A percentile compares a stretch with the other conserved stretches of the same genome.
These are phyloP conservation scores for Nemophila menziesii DNA, from an alignment of 257 asterid genomes.

Conservation along the genomic window DNA sequence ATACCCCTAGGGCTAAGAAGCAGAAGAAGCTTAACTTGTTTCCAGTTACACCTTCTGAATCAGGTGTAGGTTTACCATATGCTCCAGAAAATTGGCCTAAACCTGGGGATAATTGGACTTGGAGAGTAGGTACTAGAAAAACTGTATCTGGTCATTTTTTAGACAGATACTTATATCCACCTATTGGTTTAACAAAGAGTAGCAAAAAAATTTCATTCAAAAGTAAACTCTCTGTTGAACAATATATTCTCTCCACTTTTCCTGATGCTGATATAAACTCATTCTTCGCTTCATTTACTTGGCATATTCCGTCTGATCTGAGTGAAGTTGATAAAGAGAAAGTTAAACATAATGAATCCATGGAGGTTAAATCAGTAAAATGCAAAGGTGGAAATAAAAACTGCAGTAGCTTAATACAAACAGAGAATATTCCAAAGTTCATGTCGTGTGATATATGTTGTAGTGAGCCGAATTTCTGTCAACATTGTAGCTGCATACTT, in stretches of 20 bases:
- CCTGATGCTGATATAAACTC: slow-evolving; percentile 42
- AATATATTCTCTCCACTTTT: slow-evolving; percentile 35
- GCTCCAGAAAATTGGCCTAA: slow-evolving; percentile 81
- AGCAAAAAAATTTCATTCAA: slow-evolving; percentile 28
- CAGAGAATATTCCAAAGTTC: slow-evolving; percentile 23
- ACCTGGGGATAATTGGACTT: slow-evolving; percentile 83
- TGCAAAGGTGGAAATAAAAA: slow-evolving; percentile 57
- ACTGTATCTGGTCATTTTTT: slow-evolving; percentile 35
- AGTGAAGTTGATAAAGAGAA: slow-evolving; percentile 12
- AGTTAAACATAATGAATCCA: slow-evolving; percentile 10
- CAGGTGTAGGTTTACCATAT: slow-evolving; percentile 82
- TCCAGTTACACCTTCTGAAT: slow-evolving; percentile 39
- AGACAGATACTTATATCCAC: slow-evolving; percentile 68
- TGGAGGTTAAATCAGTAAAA: slow-evolving; percentile 9
- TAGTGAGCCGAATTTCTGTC: slow-evolving; percentile 57
- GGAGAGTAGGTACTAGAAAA: slow-evolving; percentile 71
- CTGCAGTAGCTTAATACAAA: slow-evolving; percentile 46
- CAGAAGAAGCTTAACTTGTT: slow-evolving; percentile 38
- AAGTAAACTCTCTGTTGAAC: slow-evolving; percentile 54
- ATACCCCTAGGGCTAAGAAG: slow-evolving; percentile 14
- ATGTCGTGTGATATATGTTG: slow-evolving; percentile 77
- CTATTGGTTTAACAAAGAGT: slow-evolving; percentile 25
- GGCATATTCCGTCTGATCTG: slow-evolving; percentile 57
- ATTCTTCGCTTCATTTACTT: slow-evolving; percentile 66
- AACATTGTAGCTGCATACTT: slow-evolving; percentile 78